Base-by-base conservation (phyloP, 441 rosid genomes). In the Erysimum cheiri region DNA sequence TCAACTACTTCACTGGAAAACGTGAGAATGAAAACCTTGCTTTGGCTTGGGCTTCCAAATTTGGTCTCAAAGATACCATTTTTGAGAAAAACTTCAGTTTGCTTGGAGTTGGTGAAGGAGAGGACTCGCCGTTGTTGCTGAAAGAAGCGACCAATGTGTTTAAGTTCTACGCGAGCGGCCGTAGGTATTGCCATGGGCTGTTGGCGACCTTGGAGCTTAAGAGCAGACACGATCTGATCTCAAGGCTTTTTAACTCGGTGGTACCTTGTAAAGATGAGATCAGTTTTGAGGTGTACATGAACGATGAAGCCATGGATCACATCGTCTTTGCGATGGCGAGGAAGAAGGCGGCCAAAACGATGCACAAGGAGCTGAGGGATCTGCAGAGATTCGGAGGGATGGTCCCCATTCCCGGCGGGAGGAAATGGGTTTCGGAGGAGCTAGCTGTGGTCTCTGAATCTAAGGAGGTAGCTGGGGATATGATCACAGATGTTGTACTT, bases 201-300 rank as follows among this genome's bases (percentile, higher is more conserved):
- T 50, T 95, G 79, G 99, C 97, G 3, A 95, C 98, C 0, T 83
- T 95, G 91, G 98, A 95, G 85, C 80, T 95, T 77, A 92, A 90
- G 84, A 90, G 97, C 79, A 85, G 99, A 64, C 98, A 95, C 67
- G 99, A 95, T 88, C 74, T 95, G 82, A 80, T 95, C 67, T 83
- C 98, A 0, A 90, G 83, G 77, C 48, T 95, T 6, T 95, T 85
- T 35, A 90, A 90, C 70, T 35, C 81, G 82, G 82, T 92, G 3
- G 91, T 95, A 1, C 99, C 98, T n/a, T 87, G 97, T 73, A 91
- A 80, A 77, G 99, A 95, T 70, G 97, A 95, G 88, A 89, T 95
- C 15, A 85, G 79, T 64, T 89, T 95, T 7, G 97, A 95, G 81
- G 95, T 95, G 6, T 90, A 86, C 60, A 90, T 95, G 96, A 95